Evolutionary conservation across 176 grass and related monocot species (phyloP).

Genomic region (Oryza officinalis): DNA sequence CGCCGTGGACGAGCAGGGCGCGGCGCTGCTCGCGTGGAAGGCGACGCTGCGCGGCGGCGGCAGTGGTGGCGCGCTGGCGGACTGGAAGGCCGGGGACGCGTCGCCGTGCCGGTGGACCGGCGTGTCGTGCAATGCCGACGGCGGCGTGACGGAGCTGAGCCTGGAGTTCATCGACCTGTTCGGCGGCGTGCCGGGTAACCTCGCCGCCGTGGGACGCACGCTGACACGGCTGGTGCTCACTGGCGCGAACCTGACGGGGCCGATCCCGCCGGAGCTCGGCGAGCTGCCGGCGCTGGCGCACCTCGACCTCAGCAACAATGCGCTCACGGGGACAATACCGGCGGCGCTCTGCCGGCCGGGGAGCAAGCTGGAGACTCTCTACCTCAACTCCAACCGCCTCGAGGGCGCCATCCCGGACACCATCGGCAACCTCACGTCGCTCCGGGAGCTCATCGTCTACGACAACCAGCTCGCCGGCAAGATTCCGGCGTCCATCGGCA

Average conservation of each 20-base stretch:
- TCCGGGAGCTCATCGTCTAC: slow-evolving; percentile 63
- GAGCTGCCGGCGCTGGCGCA: slow-evolving; percentile 38
- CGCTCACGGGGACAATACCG: slow-evolving; percentile 64
- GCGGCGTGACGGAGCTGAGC: slow-evolving; percentile 55
- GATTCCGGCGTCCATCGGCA: slow-evolving; percentile 54
- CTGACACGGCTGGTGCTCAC: slow-evolving; percentile 60
- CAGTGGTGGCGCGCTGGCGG: not conserved
- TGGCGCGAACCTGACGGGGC: slow-evolving; percentile 63
- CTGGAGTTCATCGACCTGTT: slow-evolving; percentile 59
- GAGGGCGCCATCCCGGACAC: slow-evolving; percentile 58
- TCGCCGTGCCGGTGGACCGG: slow-evolving; percentile 73
- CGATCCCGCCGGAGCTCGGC: slow-evolving; percentile 58
- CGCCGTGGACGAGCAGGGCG: slow-evolving; percentile 62
- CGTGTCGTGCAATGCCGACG: slow-evolving; percentile 50
- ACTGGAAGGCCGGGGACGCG: slow-evolving; percentile 57
- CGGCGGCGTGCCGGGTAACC: slow-evolving; percentile 54
- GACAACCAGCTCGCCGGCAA: slow-evolving; percentile 76
- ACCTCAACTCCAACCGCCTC: slow-evolving; percentile 70
- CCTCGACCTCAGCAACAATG: slow-evolving; percentile 76
- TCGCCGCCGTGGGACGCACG: slow-evolving; percentile 44
- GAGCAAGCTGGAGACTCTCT: slow-evolving; percentile 57
- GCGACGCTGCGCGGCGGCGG: slow-evolving; percentile 26
- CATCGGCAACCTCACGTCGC: slow-evolving; percentile 57
- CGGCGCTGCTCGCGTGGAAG: slow-evolving; percentile 76
- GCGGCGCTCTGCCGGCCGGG: slow-evolving; percentile 45